Evolutionary conservation across 129 eudicot genomes (phyloP).

Genomic region (Flaveria robusta): DNA sequence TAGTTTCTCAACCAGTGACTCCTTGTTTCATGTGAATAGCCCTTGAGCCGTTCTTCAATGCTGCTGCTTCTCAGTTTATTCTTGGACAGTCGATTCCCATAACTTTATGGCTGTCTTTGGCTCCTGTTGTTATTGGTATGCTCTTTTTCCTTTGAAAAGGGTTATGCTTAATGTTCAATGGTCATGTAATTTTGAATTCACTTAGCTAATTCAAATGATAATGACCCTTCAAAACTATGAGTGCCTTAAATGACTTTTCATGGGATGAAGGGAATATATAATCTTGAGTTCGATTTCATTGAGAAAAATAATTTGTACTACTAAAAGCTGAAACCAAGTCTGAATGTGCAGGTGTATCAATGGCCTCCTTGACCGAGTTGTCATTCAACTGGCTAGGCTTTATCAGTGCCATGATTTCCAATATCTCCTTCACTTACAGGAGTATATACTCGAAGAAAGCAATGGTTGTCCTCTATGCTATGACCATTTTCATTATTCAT

Average conservation of each 20-base stretch:
- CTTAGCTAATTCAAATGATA: neutral
- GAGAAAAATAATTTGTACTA: conserved; percentile 2
- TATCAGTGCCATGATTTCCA: conserved; percentile 95
- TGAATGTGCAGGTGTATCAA: conserved; percentile 82
- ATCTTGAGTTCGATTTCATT: neutral
- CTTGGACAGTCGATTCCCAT: conserved; percentile 84
- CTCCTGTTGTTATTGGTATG: conserved; percentile 92
- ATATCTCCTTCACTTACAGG: conserved; percentile 97
- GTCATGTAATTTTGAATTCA: conserved; percentile 1
- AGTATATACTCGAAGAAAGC: conserved; percentile 97
- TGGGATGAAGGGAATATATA: neutral
- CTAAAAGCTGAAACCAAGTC: conserved; percentile 13
- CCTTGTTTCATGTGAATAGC: conserved; percentile 43
- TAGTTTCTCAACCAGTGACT: neutral
- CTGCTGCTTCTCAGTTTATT: conserved; percentile 94
- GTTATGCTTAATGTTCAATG: conserved; percentile 2
- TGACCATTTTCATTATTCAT: neutral
- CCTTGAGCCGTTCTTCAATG: conserved; percentile 97
- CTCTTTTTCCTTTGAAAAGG: conserved; percentile 5
- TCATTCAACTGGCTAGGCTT: conserved; percentile 94
- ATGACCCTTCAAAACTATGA: neutral
- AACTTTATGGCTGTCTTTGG: conserved; percentile 80
- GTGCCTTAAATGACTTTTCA: neutral
- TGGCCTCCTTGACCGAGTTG: conserved; percentile 93
- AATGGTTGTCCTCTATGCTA: conserved; percentile 56